Base-by-base conservation (phyloP, 1,284 basidiomycete species). In the Austroboletus novae-zelandiae region DNA sequence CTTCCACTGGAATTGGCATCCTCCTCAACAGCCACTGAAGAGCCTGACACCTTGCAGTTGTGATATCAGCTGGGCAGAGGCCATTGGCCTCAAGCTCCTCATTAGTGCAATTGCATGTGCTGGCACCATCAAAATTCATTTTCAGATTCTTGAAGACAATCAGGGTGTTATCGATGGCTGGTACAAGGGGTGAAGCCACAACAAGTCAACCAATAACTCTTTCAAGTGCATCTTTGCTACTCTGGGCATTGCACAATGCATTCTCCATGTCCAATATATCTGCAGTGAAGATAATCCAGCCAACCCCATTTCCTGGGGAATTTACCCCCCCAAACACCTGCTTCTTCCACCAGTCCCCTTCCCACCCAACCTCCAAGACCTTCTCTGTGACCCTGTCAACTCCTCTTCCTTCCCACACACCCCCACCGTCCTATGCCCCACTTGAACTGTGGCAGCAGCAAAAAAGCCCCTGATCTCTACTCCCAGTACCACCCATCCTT, bases 11-110 rank as follows among this genome's bases (percentile, higher is more conserved):
- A 0, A 55, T 69, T 3, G 58, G 59, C 0, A 40, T 67, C n/a
- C 27, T 52, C 11, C 40, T 62, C 5, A 36, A 48, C 4, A 20
- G 37, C 1, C 5, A 31, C 0, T 66, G 54, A 54, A 15, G 14
- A 0, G 50, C 52, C 0, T 65, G 61, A 57, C 9, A 9, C 1
- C 50, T 62, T 7, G 15, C 62, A 59, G 60, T 36, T 3, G 44
- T 0, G 55, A 71, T 44, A 71, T 71, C 6, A 52, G 58, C 1
- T 69, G 62, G 65, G 66, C 64, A 0, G 61, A 60, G 35, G 36
- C 4, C 0, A 5, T 57, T 1, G 57, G 54, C 0, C 57, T 69
- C 15, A 56, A 70, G 25, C 39, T 67, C 18, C 57, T 66, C 29
- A 30, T 58, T n/a, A 31, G 8, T 5, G 17, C 55, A 2, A n/a